Evolutionary conservation across 495 filamentous ascomycete genomes (phyloP).

Genomic region (Aspergillus sclerotiicarbonarius): DNA sequence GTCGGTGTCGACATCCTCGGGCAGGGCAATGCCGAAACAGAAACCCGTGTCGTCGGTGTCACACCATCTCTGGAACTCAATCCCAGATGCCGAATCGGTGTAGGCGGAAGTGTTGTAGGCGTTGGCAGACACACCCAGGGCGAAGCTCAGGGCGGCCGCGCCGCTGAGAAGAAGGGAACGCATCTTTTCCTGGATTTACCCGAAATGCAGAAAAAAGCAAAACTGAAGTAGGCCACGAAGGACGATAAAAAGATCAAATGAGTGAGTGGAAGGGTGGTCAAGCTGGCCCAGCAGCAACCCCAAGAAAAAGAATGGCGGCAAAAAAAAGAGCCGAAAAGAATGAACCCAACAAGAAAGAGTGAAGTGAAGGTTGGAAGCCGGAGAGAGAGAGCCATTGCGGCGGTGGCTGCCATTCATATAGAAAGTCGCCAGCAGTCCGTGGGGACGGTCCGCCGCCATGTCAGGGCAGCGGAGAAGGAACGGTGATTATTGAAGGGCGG

Average conservation of each 20-base stretch:
- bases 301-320: conserved; percentile 14
- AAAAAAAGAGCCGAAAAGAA: conserved; percentile 14
- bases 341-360: conserved; percentile 10
- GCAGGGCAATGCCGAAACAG: conserved; percentile 37
- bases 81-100: conserved; percentile 36
- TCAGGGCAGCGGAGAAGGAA: not conserved
- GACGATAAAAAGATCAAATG: not conserved
- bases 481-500: conserved; percentile 15
- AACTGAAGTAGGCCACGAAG: not conserved
- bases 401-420: conserved; percentile 17
- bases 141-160: conserved; percentile 13
- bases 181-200: conserved; percentile 13
- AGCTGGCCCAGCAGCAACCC: conserved; percentile 18
- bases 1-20: conserved; percentile 27
- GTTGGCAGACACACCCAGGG: conserved; percentile 12
- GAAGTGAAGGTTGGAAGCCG: conserved; percentile 7
- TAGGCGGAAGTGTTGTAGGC: conserved; percentile 24
- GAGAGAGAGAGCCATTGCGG: not conserved
- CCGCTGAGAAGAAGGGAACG: conserved; percentile 12
- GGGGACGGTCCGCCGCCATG: not conserved
- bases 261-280: conserved; percentile 9
- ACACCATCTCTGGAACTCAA: conserved; percentile 33
- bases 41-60: conserved; percentile 25
- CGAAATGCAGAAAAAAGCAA: conserved; percentile 1
- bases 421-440: not conserved